Percentiles rank a stretch among this genome's conserved stretches.
phyloP scores from a whole-genome alignment of 2,329 filamentous ascomycete species.

The Talaromyces amestolkiae region DNA sequence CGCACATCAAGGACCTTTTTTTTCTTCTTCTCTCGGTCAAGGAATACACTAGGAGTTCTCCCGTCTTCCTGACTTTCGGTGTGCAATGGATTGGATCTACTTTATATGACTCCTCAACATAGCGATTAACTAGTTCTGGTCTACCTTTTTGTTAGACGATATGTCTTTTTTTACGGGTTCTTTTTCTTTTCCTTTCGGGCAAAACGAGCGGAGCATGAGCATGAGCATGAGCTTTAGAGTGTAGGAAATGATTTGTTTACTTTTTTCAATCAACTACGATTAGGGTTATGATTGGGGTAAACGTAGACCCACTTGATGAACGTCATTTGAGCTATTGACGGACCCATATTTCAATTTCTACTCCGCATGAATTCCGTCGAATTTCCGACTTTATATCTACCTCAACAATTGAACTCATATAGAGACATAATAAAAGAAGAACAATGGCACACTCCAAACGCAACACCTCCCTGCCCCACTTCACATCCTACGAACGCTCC shows the following conservation, averaged over 20 bases:
- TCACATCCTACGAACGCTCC: slow-evolving; percentile 85
- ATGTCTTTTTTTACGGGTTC: neutral
- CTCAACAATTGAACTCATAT: neutral
- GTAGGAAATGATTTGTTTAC: neutral
- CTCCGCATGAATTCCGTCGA: slow-evolving; percentile 1
- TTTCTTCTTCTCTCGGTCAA: neutral
- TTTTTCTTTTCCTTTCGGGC: neutral
- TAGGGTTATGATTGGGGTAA: slow-evolving; percentile 4
- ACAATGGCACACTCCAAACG: slow-evolving; percentile 62
- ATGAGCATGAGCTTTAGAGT: slow-evolving; percentile 5
- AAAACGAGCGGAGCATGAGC: slow-evolving; percentile 5
- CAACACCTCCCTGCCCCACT: slow-evolving; percentile 88
- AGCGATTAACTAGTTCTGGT: neutral
- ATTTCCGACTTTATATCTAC: neutral
- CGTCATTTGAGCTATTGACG: neutral
- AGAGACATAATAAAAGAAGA: neutral
- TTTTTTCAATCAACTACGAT: neutral
- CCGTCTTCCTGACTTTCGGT: neutral
- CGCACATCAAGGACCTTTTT: slow-evolving; percentile 4
- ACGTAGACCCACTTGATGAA: neutral
- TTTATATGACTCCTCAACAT: neutral
- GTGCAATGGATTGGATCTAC: neutral
- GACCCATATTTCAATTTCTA: neutral
- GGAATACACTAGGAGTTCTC: neutral
- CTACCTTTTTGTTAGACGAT: neutral